Evolutionary conservation across 1,284 basidiomycete species (phyloP).

Genomic region (Ustilago xerochloae): DNA sequence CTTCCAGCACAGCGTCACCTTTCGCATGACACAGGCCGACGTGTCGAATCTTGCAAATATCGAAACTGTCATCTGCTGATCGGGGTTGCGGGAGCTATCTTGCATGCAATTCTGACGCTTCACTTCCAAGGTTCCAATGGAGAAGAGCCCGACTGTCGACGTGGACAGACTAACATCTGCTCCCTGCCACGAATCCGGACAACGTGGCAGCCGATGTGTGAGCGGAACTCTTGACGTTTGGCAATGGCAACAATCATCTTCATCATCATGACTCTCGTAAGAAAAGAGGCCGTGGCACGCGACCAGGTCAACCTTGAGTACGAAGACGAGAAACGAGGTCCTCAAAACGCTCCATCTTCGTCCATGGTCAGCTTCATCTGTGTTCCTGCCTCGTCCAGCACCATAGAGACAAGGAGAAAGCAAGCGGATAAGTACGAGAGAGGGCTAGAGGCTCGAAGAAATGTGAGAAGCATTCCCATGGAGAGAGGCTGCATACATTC

Average conservation of each 20-base stretch:
- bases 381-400: too few relatives aligned
- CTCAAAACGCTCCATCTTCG: too few relatives aligned
- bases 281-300: background rate
- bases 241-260: background rate
- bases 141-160: too few relatives aligned
- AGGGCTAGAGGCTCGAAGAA: too few relatives aligned
- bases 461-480: slow-evolving; percentile 22
- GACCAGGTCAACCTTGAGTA: background rate
- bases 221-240: background rate
- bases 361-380: too few relatives aligned
- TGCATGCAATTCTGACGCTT: slow-evolving; percentile 1
- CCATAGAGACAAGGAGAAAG: too few relatives aligned
- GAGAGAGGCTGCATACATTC: slow-evolving; percentile 11
- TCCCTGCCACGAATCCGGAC: too few relatives aligned
- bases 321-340: too few relatives aligned
- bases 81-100: slow-evolving; percentile 2
- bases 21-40: background rate
- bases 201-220: background rate
- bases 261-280: background rate
- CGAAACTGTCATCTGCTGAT: background rate
- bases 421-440: too few relatives aligned
- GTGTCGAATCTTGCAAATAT: background rate
- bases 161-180: too few relatives aligned
- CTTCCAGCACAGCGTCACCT: background rate
- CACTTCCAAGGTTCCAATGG: too few relatives aligned